Evolutionary conservation across 106 monocot species (phyloP).

Genomic region (Allium sativum): DNA sequence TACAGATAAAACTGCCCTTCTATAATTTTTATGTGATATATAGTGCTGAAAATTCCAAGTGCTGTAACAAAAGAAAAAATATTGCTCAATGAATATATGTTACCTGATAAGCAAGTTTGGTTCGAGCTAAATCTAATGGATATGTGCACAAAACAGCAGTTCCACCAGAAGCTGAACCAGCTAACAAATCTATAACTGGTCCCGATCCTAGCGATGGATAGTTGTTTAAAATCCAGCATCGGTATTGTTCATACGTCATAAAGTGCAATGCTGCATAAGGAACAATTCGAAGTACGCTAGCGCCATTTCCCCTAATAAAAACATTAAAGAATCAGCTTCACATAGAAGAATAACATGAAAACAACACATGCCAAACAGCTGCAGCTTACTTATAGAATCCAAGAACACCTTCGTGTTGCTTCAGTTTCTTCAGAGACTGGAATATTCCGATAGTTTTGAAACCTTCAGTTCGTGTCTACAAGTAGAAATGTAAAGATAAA

Average conservation of each 20-base stretch:
- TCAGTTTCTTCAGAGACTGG: conserved; percentile 60
- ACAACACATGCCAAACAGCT: not conserved
- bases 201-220: conserved; percentile 62
- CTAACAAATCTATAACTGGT: conserved; percentile 75
- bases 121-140: conserved; percentile 87
- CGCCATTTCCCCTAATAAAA: conserved; percentile 73
- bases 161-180: conserved; percentile 92
- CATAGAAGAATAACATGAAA: not conserved
- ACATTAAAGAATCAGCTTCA: not conserved
- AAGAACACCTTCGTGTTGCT: conserved; percentile 59
- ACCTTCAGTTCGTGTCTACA: conserved; percentile 63
- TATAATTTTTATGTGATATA: too few species aligned
- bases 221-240: conserved; percentile 73
- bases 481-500: conserved; percentile 5
- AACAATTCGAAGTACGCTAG: conserved; percentile 87
- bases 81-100: not conserved
- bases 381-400: conserved; percentile 79
- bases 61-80: not conserved
- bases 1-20: too few species aligned
- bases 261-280: conserved; percentile 94
- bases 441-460: conserved; percentile 72
- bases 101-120: conserved; percentile 97
- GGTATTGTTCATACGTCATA: conserved; percentile 87
- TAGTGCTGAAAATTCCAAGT: too few species aligned
- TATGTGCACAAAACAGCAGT: conserved; percentile 97